Conservation (phyloP, 2,329 filamentous ascomycete genomes). For the Thermothelomyces thermophilus region DNA sequence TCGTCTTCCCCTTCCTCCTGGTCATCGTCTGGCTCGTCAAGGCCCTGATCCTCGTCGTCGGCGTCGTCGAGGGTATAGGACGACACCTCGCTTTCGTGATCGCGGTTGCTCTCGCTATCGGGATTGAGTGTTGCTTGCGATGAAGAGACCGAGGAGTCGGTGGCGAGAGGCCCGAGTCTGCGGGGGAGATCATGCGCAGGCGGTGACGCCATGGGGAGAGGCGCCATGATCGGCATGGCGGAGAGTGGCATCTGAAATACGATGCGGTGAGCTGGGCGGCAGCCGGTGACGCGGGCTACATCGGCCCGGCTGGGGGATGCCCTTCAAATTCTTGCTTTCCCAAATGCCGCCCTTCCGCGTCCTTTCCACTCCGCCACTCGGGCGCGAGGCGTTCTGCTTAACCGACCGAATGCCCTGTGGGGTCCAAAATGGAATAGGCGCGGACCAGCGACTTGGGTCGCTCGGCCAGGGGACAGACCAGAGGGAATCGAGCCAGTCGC, state of each 20-base stretch:
- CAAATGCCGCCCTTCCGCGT: not conserved
- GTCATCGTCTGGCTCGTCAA: not conserved
- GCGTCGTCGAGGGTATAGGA: constrained; percentile 8
- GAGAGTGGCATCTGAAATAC: constrained; percentile 1
- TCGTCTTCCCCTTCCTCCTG: constrained; percentile 1
- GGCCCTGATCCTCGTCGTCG: constrained; percentile 7
- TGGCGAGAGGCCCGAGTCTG: constrained; percentile 8
- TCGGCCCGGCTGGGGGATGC: not conserved
- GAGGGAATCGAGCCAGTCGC: no score
- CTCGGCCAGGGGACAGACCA: no score
- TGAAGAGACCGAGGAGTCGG: constrained; percentile 1
- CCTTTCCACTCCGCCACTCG: not conserved
- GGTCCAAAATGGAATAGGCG: no score
- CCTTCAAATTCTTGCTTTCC: not conserved
- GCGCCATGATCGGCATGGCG: constrained; percentile 13
- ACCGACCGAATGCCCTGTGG: no score
- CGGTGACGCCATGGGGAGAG: constrained; percentile 1
- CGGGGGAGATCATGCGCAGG: constrained; percentile 10
- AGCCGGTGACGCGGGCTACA: not conserved
- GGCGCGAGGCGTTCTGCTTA: no score
- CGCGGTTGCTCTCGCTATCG: constrained; percentile 9
- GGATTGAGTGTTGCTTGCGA: not conserved
- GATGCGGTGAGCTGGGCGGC: not conserved
- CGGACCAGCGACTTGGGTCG: no score
- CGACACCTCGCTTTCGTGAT: constrained; percentile 5